Evolutionary conservation across 768 basidiomycete genomes (phyloP).

Genomic region (Mycena haematopus): DNA sequence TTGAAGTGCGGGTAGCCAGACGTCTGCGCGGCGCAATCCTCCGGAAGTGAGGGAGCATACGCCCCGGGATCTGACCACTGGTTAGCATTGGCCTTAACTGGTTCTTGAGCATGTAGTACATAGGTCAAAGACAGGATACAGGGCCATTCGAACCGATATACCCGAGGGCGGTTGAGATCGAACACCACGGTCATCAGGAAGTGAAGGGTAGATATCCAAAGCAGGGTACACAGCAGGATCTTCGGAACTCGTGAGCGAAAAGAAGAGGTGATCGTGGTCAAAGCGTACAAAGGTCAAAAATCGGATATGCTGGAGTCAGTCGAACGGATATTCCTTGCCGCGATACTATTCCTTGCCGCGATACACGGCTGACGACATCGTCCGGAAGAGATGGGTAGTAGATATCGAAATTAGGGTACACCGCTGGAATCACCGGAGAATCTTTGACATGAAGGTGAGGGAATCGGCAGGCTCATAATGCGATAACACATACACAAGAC

Average conservation of each 20-base stretch:
- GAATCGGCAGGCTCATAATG: not conserved
- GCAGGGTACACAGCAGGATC: slow-evolving; percentile 38
- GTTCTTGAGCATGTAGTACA: slow-evolving; percentile 17
- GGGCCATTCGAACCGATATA: slow-evolving; percentile 7
- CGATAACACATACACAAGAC: slow-evolving; percentile 31
- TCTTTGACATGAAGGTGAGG: not conserved
- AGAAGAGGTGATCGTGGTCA: not conserved
- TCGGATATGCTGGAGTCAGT: not conserved
- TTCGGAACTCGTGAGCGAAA: slow-evolving; percentile 1
- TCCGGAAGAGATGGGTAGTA: not conserved
- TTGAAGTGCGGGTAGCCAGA: slow-evolving; percentile 2
- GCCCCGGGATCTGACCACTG: slow-evolving; percentile 23
- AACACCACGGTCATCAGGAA: not conserved
- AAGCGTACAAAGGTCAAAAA: not conserved
- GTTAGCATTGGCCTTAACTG: not conserved
- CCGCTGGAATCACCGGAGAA: not conserved
- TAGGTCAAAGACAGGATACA: slow-evolving; percentile 28
- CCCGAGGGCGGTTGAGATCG: not conserved
- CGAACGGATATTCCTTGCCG: not conserved
- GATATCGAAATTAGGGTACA: not conserved
- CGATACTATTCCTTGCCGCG: not conserved
- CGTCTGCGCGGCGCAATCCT: slow-evolving; percentile 2
- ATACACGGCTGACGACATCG: not conserved
- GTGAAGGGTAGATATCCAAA: slow-evolving; percentile 40
- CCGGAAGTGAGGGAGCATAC: slow-evolving; percentile 28